phyloP scores from a whole-genome alignment of 169 alveolate genomes.

The Plasmodium gonderi region DNA sequence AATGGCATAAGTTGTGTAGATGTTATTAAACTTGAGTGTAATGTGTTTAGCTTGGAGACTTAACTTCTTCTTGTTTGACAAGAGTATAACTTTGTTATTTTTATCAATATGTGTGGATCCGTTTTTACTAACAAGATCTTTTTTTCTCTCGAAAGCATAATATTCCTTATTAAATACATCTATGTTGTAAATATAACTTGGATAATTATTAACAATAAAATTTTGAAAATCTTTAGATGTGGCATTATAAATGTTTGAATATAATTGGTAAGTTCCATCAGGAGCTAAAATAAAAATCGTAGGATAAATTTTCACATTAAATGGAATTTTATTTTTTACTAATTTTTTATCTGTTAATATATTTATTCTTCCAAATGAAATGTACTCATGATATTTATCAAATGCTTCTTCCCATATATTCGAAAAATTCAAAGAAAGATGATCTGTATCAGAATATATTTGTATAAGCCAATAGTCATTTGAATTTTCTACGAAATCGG shows the following conservation, averaged over 20 bases:
- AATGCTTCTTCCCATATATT: slow-evolving; percentile 81
- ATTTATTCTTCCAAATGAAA: slow-evolving; percentile 78
- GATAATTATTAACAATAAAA: slow-evolving; percentile 67
- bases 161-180: background rate
- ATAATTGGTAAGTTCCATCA: slow-evolving; percentile 77
- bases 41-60: slow-evolving; percentile 46
- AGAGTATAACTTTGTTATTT: slow-evolving; percentile 10
- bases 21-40: slow-evolving; percentile 16
- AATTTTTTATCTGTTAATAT: slow-evolving; percentile 73
- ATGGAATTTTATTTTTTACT: slow-evolving; percentile 75
- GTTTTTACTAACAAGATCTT: background rate
- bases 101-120: slow-evolving; percentile 32
- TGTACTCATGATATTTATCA: slow-evolving; percentile 77
- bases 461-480: slow-evolving; percentile 79
- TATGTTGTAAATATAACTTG: slow-evolving; percentile 26
- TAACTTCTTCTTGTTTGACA: slow-evolving; percentile 30
- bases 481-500: slow-evolving; percentile 69
- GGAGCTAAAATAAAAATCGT: slow-evolving; percentile 76
- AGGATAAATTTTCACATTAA: slow-evolving; percentile 79
- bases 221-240: slow-evolving; percentile 75
- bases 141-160: background rate
- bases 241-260: slow-evolving; percentile 76
- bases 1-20: slow-evolving; percentile 20
- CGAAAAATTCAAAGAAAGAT: slow-evolving; percentile 76
- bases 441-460: slow-evolving; percentile 80